Base-by-base conservation (phyloP, 164 flowering plant species). In the Platanus orientalis region DNA sequence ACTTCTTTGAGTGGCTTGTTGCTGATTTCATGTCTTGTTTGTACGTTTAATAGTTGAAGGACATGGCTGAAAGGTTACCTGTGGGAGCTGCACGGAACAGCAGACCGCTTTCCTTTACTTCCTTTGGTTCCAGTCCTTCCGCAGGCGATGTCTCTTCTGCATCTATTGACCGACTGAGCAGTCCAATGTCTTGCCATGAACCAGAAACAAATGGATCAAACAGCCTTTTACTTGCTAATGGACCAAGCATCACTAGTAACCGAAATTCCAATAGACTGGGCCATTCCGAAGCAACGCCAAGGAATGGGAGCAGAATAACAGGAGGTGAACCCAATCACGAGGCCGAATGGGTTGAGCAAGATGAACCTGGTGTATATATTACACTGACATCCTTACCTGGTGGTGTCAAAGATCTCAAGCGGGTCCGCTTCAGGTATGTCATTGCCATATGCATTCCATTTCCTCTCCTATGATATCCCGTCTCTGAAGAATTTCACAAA, bases 391-490 rank as follows among this genome's bases (percentile, higher is more conserved):
- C 96, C 58, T 77, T 91, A 58, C 91, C 91, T 60, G 92, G 92
- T 25, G 97, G 96, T 58, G 75, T 51, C 36, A 84, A 81, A 74
- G 97, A 93, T 80, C 91, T 93, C 23, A 90, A 87, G 71, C 82
- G 98, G 44, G 98, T 93, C 67, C 95, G 98, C 54, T 93, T 93
- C 92, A 91, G 98, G 98, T 93, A 79, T 65, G 59, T 57, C 29
- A 5, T 52, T 4, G n/a, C 49, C 19, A 17, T 45, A 6, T 5
- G 4, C 5, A 0, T 5, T 45, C 49, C 20, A 45, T 45, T 36
- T 36, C 12, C 42, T n/a, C 39, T 34, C 7, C 5, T 34, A 34
- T n/a, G n/a, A n/a, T n/a, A 36, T 36, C 42, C 42, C 1, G 42
- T 14, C 42, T 36, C 42, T 36, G 10, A 7, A 36, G 12, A 32